Conservation (phyloP, 768 basidiomycete genomes). For the Leucosporidium yakuticum region DNA sequence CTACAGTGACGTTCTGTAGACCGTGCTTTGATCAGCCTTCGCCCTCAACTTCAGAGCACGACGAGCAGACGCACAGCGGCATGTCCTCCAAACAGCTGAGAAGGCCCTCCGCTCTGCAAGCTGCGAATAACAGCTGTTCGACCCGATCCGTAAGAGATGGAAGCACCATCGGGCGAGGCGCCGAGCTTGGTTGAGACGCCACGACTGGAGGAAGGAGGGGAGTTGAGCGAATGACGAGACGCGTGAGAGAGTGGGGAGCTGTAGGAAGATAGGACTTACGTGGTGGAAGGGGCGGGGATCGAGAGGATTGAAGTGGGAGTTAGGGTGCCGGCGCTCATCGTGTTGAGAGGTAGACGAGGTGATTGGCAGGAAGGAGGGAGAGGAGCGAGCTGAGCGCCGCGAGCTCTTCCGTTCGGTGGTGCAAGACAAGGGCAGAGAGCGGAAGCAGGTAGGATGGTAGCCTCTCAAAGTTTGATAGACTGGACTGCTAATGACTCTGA, state of each 20-base stretch:
- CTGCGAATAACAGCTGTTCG: constrained; percentile 15
- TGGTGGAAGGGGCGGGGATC: not conserved
- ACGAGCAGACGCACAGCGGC: not conserved
- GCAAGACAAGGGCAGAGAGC: too few species aligned
- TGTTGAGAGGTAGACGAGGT: not conserved
- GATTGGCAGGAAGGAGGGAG: not conserved
- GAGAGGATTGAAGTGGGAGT: not conserved
- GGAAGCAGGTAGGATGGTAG: too few species aligned
- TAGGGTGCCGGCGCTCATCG: not conserved
- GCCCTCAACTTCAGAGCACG: too few species aligned
- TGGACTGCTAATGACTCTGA: too few species aligned
- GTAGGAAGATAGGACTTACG: not conserved
- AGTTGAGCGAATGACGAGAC: not conserved
- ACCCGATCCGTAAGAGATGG: constrained; percentile 23
- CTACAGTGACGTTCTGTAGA: not conserved
- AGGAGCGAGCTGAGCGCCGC: too few species aligned
- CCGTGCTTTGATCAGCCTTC: too few species aligned
- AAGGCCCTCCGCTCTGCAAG: not conserved
- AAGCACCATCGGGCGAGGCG: constrained; percentile 13
- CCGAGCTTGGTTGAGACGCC: constrained; percentile 27
- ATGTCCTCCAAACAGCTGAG: not conserved
- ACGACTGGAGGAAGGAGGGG: constrained; percentile 6
- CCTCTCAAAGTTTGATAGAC: too few species aligned
- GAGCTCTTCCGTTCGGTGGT: too few species aligned
- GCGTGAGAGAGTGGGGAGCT: not conserved